These are phyloP conservation scores for Malbranchea zuffiana DNA, from an alignment of 2,329 filamentous ascomycete genomes.

Conservation along the genomic window DNA sequence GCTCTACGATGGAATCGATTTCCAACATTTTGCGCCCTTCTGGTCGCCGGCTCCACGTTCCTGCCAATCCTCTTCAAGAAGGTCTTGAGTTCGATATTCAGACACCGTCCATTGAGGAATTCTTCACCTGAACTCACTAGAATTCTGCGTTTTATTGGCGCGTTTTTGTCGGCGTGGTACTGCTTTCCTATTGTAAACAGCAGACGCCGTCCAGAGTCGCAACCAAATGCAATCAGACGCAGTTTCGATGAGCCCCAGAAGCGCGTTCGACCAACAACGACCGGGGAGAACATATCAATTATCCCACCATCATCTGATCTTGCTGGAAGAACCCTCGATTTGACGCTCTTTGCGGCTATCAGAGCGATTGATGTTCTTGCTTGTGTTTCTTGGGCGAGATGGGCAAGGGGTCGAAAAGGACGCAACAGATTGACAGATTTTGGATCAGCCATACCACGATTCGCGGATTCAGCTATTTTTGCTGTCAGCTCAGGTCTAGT, in stretches of 20 bases:
- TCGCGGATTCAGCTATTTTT: slow-evolving; percentile 61
- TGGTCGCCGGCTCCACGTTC: slow-evolving; percentile 43
- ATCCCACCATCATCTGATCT: slow-evolving; percentile 21
- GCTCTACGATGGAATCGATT: slow-evolving; percentile 39
- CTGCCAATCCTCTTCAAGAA: slow-evolving; percentile 26
- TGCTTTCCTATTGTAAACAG: slow-evolving; percentile 41
- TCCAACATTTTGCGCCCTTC: slow-evolving; percentile 42
- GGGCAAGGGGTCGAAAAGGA: slow-evolving; percentile 26
- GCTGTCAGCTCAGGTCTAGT: slow-evolving; percentile 60
- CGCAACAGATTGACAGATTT: slow-evolving; percentile 24
- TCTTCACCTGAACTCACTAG: slow-evolving; percentile 6
- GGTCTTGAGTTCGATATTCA: slow-evolving; percentile 8
- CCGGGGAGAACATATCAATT: background rate
- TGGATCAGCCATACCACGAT: slow-evolving; percentile 32
- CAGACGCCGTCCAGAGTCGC: slow-evolving; percentile 17
- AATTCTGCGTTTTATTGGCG: slow-evolving; percentile 33
- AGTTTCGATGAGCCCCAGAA: too few species aligned
- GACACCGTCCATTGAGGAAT: slow-evolving; percentile 4
- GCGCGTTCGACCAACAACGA: slow-evolving; percentile 1
- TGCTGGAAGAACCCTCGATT: slow-evolving; percentile 66
- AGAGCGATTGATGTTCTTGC: slow-evolving; percentile 62
- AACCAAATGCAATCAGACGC: slow-evolving; percentile 5
- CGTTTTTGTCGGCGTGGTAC: slow-evolving; percentile 40
- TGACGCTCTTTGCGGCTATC: slow-evolving; percentile 66
- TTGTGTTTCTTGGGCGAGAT: slow-evolving; percentile 52